Evolutionary conservation across 768 basidiomycete genomes (phyloP).

Genomic region (Rhodotorula diobovata): DNA sequence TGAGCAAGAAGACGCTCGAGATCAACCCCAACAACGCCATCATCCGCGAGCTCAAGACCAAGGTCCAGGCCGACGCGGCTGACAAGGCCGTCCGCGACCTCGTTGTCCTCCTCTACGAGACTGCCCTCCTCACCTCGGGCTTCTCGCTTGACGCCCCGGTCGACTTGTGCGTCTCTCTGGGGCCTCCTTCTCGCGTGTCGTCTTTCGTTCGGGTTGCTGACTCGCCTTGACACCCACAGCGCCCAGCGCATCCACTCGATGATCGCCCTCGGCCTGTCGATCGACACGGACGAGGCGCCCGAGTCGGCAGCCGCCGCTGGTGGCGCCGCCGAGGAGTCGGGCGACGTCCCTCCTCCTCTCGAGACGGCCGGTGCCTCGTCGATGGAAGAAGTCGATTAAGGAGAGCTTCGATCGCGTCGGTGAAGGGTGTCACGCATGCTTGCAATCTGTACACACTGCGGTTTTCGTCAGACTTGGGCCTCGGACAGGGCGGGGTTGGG

Average conservation of each 20-base stretch:
- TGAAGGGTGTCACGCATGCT: background rate
- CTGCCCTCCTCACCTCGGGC: slow-evolving; percentile 86
- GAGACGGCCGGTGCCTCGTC: slow-evolving; percentile 63
- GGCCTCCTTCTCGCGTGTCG: background rate
- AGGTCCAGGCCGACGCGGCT: slow-evolving; percentile 93
- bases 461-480: too few species aligned
- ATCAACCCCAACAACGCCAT: slow-evolving; percentile 88
- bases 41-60: slow-evolving; percentile 90
- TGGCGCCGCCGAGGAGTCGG: slow-evolving; percentile 48
- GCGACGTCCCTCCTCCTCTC: slow-evolving; percentile 47
- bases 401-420: background rate
- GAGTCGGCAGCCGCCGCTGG: slow-evolving; percentile 50
- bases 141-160: slow-evolving; percentile 94
- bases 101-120: slow-evolving; percentile 94
- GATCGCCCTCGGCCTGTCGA: slow-evolving; percentile 75
- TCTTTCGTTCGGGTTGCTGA: background rate
- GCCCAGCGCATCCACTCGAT: slow-evolving; percentile 95
- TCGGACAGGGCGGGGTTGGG: too few species aligned
- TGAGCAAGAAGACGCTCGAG: slow-evolving; percentile 86
- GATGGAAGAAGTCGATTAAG: slow-evolving; percentile 84
- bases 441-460: background rate
- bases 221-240: slow-evolving; percentile 11
- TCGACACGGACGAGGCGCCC: slow-evolving; percentile 71
- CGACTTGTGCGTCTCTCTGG: slow-evolving; percentile 56
- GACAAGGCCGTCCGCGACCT: slow-evolving; percentile 65